Base-by-base conservation (phyloP, 1,139 yeast genomes). In the Suhomyces choctaworum region DNA sequence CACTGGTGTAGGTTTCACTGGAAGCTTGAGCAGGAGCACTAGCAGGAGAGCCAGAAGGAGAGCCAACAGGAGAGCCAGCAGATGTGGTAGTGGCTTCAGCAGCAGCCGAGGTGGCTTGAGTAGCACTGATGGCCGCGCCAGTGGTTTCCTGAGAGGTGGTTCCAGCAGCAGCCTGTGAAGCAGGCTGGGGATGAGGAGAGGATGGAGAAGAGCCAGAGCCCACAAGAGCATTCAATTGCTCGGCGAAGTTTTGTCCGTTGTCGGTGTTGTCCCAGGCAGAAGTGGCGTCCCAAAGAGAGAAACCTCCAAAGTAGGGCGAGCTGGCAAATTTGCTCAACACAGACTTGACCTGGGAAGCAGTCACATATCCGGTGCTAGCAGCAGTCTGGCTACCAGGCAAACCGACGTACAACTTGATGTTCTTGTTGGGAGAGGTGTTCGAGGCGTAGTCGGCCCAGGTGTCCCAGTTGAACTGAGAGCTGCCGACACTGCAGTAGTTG, bases 261-360 rank as follows among this genome's bases (percentile, higher is more conserved):
- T 39, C 41, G 8, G 27, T 25, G 30, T 49, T 49, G 14, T 36
- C 29, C 32, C 36, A 38, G 36, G 94, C 82, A 35, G 50, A 45
- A 31, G 47, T 37, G 16, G 95, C 96, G 61, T 89, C 96, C 97
- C 97, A 89, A 44, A 88, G 63, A 66, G 86, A 80, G 49, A 89
- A 74, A 56, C 97, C 97, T 45, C 95, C 96, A 52, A 89, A 86
- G 45, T 58, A 43, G 36, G 73, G 58, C 7, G 70, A 49, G 34
- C 32, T 65, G 58, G 28, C 62, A 49, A 30, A 70, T 5, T 56
- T 45, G 28, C 77, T 56, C 30, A 58, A 34, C 32, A 46, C 48
- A 13, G 41, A 21, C 13, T 46, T 22, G 17, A 66, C 57, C 4
- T 46, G 42, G 19, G 42, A 36, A 23, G 60, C 49, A 14, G 42